These are phyloP conservation scores for Triadica sebifera DNA, from an alignment of 345 rosid species.

Conservation along the genomic window DNA sequence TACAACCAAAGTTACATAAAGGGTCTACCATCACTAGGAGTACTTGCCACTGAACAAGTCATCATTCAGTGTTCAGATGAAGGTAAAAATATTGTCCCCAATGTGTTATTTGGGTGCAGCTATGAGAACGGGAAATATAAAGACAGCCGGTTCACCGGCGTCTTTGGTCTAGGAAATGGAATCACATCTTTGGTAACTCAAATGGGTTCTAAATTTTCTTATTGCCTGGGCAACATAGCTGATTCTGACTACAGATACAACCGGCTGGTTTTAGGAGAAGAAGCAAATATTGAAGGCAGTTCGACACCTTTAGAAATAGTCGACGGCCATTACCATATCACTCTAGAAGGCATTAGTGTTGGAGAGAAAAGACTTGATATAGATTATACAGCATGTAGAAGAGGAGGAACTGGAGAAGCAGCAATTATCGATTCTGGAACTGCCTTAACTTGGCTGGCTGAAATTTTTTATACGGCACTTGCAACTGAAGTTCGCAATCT, in stretches of 20 bases:
- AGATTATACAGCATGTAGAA: constrained; percentile 29
- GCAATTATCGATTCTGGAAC: constrained; percentile 52
- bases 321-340: constrained; percentile 36
- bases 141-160: constrained; percentile 39
- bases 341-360: constrained; percentile 48
- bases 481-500: constrained; percentile 28
- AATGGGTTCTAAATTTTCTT: constrained; percentile 53
- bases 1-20: constrained; percentile 35
- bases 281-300: constrained; percentile 42
- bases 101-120: constrained; percentile 52
- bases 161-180: constrained; percentile 47
- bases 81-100: constrained; percentile 22
- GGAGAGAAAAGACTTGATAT: constrained; percentile 46
- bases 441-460: constrained; percentile 40
- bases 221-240: constrained; percentile 44
- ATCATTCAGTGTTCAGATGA: constrained; percentile 38
- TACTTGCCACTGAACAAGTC: constrained; percentile 45
- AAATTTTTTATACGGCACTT: constrained; percentile 35
- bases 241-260: constrained; percentile 42
- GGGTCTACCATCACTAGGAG: constrained; percentile 39
- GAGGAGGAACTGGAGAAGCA: constrained; percentile 26
- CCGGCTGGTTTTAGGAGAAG: constrained; percentile 45
- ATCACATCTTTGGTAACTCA: constrained; percentile 40
- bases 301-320: constrained; percentile 48
- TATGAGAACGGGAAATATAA: constrained; percentile 33